These are phyloP conservation scores for Chytridium lagenaria DNA, from an alignment of 371 early-diverging fungal species.

Conservation along the genomic window DNA sequence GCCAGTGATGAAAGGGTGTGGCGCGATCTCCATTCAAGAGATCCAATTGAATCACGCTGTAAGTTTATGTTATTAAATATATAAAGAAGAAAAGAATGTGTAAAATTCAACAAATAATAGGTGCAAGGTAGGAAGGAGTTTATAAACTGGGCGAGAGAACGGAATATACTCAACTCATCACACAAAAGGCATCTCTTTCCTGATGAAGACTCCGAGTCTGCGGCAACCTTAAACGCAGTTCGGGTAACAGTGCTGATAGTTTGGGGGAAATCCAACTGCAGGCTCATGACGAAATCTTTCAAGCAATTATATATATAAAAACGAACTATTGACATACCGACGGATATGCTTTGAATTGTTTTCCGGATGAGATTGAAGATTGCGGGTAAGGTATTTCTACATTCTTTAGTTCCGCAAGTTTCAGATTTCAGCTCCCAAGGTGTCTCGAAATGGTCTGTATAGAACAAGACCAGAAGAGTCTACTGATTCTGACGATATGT, in stretches of 20 bases:
- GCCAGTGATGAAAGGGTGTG: too few relatives aligned
- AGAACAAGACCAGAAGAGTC: constrained; percentile 53
- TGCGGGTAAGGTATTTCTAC: constrained; percentile 46
- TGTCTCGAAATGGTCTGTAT: constrained; percentile 83
- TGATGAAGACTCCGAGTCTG: constrained; percentile 20
- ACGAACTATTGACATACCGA: background rate
- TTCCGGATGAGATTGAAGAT: constrained; percentile 53
- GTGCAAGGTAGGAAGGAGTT: too few relatives aligned
- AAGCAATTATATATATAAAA: constrained; percentile 28
- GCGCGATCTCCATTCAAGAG: too few relatives aligned
- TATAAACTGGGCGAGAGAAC: too few relatives aligned
- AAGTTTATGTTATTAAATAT: too few relatives aligned
- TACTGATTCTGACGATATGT: constrained; percentile 65
- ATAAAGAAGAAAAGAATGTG: too few relatives aligned
- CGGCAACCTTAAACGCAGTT: constrained; percentile 77
- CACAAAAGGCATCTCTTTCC: constrained; percentile 42
- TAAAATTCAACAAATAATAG: too few relatives aligned
- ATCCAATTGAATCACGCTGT: too few relatives aligned
- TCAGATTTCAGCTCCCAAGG: constrained; percentile 77
- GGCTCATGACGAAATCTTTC: constrained; percentile 74
- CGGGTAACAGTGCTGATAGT: constrained; percentile 86
- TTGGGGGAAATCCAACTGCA: constrained; percentile 85
- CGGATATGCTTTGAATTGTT: constrained; percentile 22
- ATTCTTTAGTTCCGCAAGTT: constrained; percentile 66
- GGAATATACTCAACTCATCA: constrained; percentile 36